Base-by-base conservation (phyloP, 2,329 filamentous ascomycete genomes). In the Chaetomiaceae sp. region DNA sequence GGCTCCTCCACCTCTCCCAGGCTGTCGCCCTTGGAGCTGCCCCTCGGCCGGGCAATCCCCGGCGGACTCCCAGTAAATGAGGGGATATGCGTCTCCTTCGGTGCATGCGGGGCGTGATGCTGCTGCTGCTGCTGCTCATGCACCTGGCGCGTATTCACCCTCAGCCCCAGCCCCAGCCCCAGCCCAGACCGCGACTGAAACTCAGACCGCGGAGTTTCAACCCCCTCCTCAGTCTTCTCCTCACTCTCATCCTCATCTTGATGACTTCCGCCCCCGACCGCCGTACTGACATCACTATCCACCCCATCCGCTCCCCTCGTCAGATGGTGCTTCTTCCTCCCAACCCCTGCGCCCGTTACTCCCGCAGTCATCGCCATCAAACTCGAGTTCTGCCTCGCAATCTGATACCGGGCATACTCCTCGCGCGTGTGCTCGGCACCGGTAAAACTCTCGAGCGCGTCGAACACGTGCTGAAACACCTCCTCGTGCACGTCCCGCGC, bases 381-480 rank as follows among this genome's bases (percentile, higher is more conserved):
- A 1, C 14, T 48, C 55, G 73, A 72, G 42, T 74, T 71, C n/a
- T 58, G 30, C 33, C 49, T 23, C 41, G 79, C 71, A 25, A 76
- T 67, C 45, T 72, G 72, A 62, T 84, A 85, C 36, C 74, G 74
- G 48, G 78, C 80, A 59, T 81, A 85, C 63, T 86, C 80, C 62
- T 82, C 81, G 53, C 77, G 72, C 2, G 77, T 75, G 62, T 84
- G 80, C 43, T 77, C 75, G 0, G 80, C 74, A 37, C 76, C 74
- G 2, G 77, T 80, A 65, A 86, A 89, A 61, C 78, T 85, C 55
- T 95, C 84, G 9, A 99, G 75, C 0, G 94, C 91, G 62, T 95
- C 86, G 58, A 96, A 91, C 1, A 99, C 90, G 66, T 95, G 89
- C 14, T 85, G 88, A 65, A 96, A 96, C 2, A 97, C 92, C 48